phyloP scores from a whole-genome alignment of 768 basidiomycete species.

The Naganishia kalamii region DNA sequence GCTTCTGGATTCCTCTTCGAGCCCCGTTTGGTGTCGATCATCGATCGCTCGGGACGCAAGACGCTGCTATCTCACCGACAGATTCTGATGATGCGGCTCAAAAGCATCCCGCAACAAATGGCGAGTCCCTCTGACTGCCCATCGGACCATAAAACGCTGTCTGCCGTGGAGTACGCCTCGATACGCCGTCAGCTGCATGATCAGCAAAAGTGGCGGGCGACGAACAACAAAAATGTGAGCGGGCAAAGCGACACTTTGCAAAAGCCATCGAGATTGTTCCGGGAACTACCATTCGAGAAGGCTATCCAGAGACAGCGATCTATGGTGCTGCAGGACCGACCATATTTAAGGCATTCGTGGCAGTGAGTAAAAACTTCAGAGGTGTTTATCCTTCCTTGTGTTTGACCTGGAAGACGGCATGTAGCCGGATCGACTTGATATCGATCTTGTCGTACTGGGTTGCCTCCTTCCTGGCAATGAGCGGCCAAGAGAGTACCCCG shows the following conservation, averaged over 20 bases:
- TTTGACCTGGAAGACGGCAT: neutral
- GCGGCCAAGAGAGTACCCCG: conserved; percentile 60
- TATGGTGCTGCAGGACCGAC: conserved; percentile 51
- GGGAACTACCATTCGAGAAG: conserved; percentile 48
- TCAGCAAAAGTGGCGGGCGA: conserved; percentile 16
- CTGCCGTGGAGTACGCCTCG: neutral
- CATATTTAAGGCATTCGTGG: conserved; percentile 90
- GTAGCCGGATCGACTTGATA: conserved; percentile 72
- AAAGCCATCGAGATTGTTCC: neutral
- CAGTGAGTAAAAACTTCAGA: conserved; percentile 28
- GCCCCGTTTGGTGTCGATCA: conserved; percentile 47
- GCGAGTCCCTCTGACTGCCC: neutral
- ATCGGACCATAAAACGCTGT: neutral
- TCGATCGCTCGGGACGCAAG: neutral
- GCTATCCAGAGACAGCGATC: conserved; percentile 44
- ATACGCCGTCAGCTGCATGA: conserved; percentile 8
- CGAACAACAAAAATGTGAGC: conserved; percentile 50
- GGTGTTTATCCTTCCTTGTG: neutral
- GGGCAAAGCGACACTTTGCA: conserved; percentile 5
- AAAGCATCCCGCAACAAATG: neutral
- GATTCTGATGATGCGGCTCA: neutral
- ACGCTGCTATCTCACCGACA: neutral
- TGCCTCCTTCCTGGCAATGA: conserved; percentile 63
- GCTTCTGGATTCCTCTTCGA: conserved; percentile 84
- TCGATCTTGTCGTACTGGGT: conserved; percentile 85